These are phyloP conservation scores for Abrus pulchellus DNA, from an alignment of 306 rosid genomes.

Conservation along the genomic window DNA sequence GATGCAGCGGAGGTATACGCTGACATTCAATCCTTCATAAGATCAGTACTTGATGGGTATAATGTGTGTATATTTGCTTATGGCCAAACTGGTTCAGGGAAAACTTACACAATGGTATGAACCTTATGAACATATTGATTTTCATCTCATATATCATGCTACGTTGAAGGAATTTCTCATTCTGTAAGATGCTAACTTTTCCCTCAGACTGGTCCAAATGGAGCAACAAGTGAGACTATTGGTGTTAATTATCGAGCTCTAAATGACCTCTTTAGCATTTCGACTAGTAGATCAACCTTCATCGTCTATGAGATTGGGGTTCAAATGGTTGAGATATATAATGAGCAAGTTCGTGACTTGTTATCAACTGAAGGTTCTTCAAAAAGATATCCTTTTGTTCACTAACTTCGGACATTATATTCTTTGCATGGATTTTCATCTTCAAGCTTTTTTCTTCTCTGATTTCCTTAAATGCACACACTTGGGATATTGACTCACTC, in stretches of 20 bases:
- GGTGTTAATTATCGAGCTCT: slow-evolving; percentile 67
- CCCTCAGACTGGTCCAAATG: slow-evolving; percentile 63
- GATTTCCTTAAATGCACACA: slow-evolving; percentile 72
- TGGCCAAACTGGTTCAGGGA: slow-evolving; percentile 81
- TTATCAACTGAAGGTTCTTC: slow-evolving; percentile 42
- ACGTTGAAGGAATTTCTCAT: slow-evolving; percentile 38
- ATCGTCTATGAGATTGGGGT: slow-evolving; percentile 53
- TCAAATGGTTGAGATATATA: slow-evolving; percentile 66
- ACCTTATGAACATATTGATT: slow-evolving; percentile 37
- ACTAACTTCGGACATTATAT: not conserved
- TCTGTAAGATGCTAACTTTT: slow-evolving; percentile 41
- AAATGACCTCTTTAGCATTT: slow-evolving; percentile 58
- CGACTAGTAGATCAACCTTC: slow-evolving; percentile 43
- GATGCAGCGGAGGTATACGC: slow-evolving; percentile 65
- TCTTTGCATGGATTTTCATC: slow-evolving; percentile 31
- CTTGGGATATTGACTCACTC: slow-evolving; percentile 59
- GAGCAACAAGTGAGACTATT: slow-evolving; percentile 55
- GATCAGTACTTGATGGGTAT: slow-evolving; percentile 74
- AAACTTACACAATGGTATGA: slow-evolving; percentile 78
- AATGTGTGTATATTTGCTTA: slow-evolving; percentile 76
- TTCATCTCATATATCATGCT: slow-evolving; percentile 27
- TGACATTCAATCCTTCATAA: slow-evolving; percentile 61
- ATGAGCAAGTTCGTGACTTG: slow-evolving; percentile 68
- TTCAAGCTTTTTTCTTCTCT: not conserved
- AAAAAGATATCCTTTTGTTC: slow-evolving; percentile 57